Conservation (phyloP, 345 rosid genomes). For the Arabidopsis arenosa region DNA sequence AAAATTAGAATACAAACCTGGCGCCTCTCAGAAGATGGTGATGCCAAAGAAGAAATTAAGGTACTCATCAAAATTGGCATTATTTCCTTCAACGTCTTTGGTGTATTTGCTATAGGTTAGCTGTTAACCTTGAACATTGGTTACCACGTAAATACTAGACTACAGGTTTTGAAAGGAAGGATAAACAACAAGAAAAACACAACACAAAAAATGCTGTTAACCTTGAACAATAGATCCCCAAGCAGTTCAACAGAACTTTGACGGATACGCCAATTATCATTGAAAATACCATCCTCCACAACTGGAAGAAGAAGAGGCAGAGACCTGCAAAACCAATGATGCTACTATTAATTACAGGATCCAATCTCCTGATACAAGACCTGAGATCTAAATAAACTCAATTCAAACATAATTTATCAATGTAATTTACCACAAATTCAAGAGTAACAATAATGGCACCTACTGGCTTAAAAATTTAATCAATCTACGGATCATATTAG, state of each 20-base stretch:
- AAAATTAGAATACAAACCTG: constrained; percentile 60
- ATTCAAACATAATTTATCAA: not conserved
- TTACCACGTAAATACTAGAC: constrained; percentile 12
- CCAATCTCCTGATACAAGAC: not conserved
- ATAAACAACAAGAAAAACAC: constrained; percentile 21
- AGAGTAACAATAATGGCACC: not conserved
- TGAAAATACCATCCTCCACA: constrained; percentile 97
- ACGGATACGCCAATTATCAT: constrained; percentile 97
- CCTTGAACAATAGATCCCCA: constrained; percentile 98
- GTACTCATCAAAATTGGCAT: constrained; percentile 98
- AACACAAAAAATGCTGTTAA: constrained; percentile 29
- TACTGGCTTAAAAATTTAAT: constrained; percentile 7
- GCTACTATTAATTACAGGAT: not conserved
- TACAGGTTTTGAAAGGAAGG: not conserved
- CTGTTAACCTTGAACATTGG: constrained; percentile 37
- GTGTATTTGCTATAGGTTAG: constrained; percentile 91
- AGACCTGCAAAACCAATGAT: constrained; percentile 57
- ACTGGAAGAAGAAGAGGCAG: constrained; percentile 98
- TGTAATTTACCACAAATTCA: constrained; percentile 4
- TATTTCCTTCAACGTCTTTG: constrained; percentile 94
- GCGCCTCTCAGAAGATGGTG: constrained; percentile 92
- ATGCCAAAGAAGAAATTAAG: constrained; percentile 85
- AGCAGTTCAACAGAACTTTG: constrained; percentile 98
- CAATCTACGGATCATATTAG: constrained; percentile 15
- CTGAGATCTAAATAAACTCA: not conserved